Evolutionary conservation across 2,329 filamentous ascomycete species (phyloP).

Genomic region (Neopestalotiopsis sp.): DNA sequence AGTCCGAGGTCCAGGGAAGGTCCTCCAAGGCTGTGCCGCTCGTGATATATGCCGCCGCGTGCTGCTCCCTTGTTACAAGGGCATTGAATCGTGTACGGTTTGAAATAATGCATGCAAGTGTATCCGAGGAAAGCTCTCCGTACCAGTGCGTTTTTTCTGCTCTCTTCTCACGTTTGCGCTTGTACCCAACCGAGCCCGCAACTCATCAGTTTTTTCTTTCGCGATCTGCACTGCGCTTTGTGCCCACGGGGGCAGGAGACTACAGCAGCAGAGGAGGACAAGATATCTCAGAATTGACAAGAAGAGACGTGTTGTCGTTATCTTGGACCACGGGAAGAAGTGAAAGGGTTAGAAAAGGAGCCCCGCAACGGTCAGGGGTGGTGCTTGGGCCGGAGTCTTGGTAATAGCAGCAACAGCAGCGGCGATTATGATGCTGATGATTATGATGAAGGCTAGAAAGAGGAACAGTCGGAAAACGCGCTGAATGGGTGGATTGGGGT

Average conservation of each 20-base stretch:
- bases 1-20: constrained; percentile 9
- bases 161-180: constrained; percentile 12
- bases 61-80: background rate
- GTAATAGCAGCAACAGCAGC: background rate
- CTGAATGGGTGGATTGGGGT: constrained; percentile 13
- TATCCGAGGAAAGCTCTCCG: constrained; percentile 16
- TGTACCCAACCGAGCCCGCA: constrained; percentile 11
- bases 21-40: constrained; percentile 10
- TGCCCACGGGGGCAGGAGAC: background rate
- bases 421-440: constrained; percentile 8
- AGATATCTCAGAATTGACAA: background rate
- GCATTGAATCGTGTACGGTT: constrained; percentile 14
- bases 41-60: constrained; percentile 15
- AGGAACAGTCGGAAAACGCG: constrained; percentile 20
- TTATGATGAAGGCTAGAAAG: constrained; percentile 4
- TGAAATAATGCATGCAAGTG: constrained; percentile 19
- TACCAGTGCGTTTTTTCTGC: constrained; percentile 15
- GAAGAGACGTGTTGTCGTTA: constrained; percentile 16
- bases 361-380: constrained; percentile 19
- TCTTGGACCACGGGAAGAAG: constrained; percentile 14
- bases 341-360: background rate
- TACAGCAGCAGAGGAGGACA: background rate
- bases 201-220: background rate
- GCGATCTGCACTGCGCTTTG: constrained; percentile 8
- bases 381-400: background rate